Base-by-base conservation (phyloP, 2,329 filamentous ascomycete genomes). In the Epichloe gansuensis region DNA sequence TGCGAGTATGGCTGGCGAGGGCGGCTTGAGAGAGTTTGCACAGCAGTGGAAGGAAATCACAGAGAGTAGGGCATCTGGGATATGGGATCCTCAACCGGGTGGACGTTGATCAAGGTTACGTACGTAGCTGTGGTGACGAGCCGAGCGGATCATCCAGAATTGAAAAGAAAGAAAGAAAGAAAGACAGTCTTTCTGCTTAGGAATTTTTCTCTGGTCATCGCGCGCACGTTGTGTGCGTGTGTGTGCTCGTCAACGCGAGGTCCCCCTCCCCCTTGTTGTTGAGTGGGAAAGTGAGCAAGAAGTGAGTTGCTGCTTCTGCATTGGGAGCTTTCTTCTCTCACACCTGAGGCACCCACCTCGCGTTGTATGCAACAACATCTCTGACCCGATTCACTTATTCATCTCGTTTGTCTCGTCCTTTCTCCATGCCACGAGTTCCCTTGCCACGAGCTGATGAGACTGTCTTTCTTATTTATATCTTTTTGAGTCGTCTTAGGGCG, bases 1-100 rank as follows among this genome's bases (percentile, higher is more conserved):
- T 59, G 83, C 82, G 21, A 79, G 81, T 58, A 62, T 78, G 58
- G 77, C 77, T 1, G 86, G 86, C 3, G 81, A 87, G 52, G 87
- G 86, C 3, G 86, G 85, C 0, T 77, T 97, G 72, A 77, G 84
- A 55, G 90, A 95, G 68, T 91, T 93, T 70, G 81, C 86, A 56
- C 76, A 77, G 58, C 79, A 84, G 63, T 91, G 87, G 88, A 82
- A 81, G 63, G 76, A 83, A 56, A 73, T 81, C 46, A 74, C 71
- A 0, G 69, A 72, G 45, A 68, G 70, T 5, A 61, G 67, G 50
- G 71, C 65, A 2, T 65, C 66, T 37, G 66, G 67, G 5, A 68
- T 73, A 34, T 73, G 70, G 69, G 65, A 69, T 52, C 62, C 67
- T 53, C 60, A 63, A 23, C 54, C 54, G 12, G 54, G n/a, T 31